A percentile compares a stretch with the other conserved stretches of the same genome.
Conservation (phyloP, 129 eudicot genomes). For the Saussurea involucrata region DNA sequence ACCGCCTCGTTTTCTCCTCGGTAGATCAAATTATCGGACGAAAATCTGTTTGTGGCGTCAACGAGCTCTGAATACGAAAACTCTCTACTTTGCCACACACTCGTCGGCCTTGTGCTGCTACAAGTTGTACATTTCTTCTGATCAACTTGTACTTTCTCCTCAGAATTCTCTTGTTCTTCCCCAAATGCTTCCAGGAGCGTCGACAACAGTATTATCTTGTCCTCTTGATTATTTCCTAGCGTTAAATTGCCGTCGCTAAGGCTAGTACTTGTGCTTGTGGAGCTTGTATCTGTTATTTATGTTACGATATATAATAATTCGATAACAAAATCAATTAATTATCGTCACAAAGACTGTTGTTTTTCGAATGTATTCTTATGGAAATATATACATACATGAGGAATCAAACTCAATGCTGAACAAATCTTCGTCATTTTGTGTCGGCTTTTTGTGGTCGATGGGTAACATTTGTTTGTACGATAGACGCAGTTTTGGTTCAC, state of each 20-base stretch:
- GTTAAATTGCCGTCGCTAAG: slow-evolving; percentile 11
- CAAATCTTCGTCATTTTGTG: slow-evolving; percentile 30
- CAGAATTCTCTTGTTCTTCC: slow-evolving; percentile 18
- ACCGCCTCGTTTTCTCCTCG: slow-evolving; percentile 40
- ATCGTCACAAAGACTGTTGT: neutral
- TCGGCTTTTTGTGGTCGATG: slow-evolving; percentile 4
- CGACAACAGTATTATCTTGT: slow-evolving; percentile 17
- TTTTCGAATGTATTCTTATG: neutral
- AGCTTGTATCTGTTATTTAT: slow-evolving; percentile 19
- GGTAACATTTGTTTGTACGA: slow-evolving; percentile 38
- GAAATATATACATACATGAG: slow-evolving; percentile 23
- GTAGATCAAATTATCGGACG: slow-evolving; percentile 37
- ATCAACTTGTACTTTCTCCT: slow-evolving; percentile 10
- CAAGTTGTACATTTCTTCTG: slow-evolving; percentile 28
- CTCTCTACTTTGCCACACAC: neutral
- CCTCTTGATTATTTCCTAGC: slow-evolving; percentile 16
- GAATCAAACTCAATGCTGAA: slow-evolving; percentile 46
- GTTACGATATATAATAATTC: neutral
- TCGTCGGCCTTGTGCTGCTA: slow-evolving; percentile 33
- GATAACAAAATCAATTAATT: neutral
- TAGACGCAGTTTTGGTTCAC: neutral
- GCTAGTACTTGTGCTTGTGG: slow-evolving; percentile 33
- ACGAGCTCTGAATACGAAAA: slow-evolving; percentile 32
- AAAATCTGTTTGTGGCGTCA: slow-evolving; percentile 43
- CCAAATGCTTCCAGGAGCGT: slow-evolving; percentile 14